Percentiles rank a stretch among this genome's conserved stretches.
These are phyloP conservation scores for Lentinula lateritia DNA, from an alignment of 768 basidiomycete genomes.

Conservation along the genomic window DNA sequence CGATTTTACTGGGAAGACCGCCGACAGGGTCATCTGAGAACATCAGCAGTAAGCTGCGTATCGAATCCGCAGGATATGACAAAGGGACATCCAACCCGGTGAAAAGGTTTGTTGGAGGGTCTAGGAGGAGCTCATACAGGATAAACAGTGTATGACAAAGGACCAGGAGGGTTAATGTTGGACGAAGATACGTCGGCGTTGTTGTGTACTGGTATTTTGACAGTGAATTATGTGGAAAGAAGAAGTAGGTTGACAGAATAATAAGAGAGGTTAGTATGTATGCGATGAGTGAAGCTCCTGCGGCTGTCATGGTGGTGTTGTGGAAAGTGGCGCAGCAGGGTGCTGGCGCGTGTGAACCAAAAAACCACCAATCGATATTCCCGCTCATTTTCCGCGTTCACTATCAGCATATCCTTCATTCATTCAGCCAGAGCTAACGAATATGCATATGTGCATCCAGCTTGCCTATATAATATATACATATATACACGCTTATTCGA, in stretches of 20 bases:
- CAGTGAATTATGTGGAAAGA: background rate
- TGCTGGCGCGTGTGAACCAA: background rate
- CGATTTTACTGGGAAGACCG: conserved; percentile 40
- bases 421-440: too few species aligned
- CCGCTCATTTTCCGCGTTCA: too few species aligned
- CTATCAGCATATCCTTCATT: too few species aligned
- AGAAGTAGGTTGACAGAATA: conserved; percentile 3
- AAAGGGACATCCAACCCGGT: conserved; percentile 47
- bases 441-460: too few species aligned
- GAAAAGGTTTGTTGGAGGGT: conserved; percentile 61
- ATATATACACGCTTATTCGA: too few species aligned
- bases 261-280: background rate
- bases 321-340: too few species aligned
- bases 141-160: conserved; percentile 47
- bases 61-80: conserved; percentile 45
- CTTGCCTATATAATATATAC: too few species aligned
- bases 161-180: conserved; percentile 32
- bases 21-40: conserved; percentile 31
- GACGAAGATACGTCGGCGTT: background rate
- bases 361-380: too few species aligned
- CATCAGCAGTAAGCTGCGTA: conserved; percentile 40
- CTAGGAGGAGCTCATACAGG: conserved; percentile 38
- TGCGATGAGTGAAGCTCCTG: conserved; percentile 1
- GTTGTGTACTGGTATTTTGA: background rate
- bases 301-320: background rate